A percentile compares a stretch with the other conserved stretches of the same genome.
phyloP scores from a whole-genome alignment of 1,284 basidiomycete genomes.

The Ceratobasidium sp. region DNA sequence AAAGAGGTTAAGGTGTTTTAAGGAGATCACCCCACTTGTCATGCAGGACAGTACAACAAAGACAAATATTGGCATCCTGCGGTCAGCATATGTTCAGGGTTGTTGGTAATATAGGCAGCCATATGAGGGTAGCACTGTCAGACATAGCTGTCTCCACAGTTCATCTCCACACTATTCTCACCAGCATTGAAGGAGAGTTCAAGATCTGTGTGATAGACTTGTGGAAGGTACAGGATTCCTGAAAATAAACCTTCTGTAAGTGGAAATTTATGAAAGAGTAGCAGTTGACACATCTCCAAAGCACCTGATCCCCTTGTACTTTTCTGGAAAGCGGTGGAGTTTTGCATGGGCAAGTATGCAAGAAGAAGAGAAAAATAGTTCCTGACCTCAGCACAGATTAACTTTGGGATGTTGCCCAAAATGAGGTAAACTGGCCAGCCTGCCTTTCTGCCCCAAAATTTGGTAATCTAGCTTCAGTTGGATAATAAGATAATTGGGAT shows the following conservation, averaged over 20 bases:
- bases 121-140: conserved; percentile 38
- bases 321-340: background rate
- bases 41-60: conserved; percentile 7
- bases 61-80: conserved; percentile 34
- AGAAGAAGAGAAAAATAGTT: background rate
- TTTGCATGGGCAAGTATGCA: background rate
- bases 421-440: conserved; percentile 41
- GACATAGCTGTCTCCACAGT: conserved; percentile 38
- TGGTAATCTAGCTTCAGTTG: conserved; percentile 33
- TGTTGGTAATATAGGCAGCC: conserved; percentile 38
- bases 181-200: conserved; percentile 16
- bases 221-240: conserved; percentile 29
- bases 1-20: background rate
- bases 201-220: conserved; percentile 33
- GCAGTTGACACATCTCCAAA: background rate
- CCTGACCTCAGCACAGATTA: background rate
- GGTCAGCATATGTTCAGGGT: conserved; percentile 38
- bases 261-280: background rate
- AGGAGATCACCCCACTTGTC: conserved; percentile 17
- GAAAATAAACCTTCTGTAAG: no score
- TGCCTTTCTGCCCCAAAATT: conserved; percentile 24
- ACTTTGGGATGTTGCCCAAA: conserved; percentile 12
- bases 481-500: conserved; percentile 38
- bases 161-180: conserved; percentile 32
- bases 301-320: background rate